A percentile compares a stretch with the other conserved stretches of the same genome.
phyloP scores from a whole-genome alignment of 129 eudicot genomes.

The Chrysanthemum makinoi region DNA sequence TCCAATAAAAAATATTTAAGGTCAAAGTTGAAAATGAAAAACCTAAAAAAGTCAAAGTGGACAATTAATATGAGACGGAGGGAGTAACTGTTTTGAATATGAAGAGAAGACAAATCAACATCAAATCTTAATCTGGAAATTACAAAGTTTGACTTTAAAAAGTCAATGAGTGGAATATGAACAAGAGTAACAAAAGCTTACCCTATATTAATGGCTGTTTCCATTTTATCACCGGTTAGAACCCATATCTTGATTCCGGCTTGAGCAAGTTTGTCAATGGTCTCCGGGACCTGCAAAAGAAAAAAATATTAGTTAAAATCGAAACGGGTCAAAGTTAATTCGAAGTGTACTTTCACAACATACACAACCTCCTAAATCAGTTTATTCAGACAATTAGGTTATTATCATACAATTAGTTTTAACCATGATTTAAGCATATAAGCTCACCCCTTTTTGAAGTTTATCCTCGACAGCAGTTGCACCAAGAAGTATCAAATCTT shows the following conservation, averaged over 20 bases:
- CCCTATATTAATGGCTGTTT: constrained; percentile 68
- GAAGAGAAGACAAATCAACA: background rate
- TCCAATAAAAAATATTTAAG: too few relatives aligned
- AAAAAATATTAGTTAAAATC: background rate
- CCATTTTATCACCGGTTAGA: constrained; percentile 62
- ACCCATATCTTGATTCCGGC: constrained; percentile 79
- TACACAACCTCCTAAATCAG: background rate
- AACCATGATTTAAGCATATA: background rate
- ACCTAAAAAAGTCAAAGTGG: too few relatives aligned
- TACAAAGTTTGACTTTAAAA: constrained; percentile 5
- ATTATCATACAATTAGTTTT: background rate
- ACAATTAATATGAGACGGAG: too few relatives aligned
- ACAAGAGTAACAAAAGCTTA: constrained; percentile 18
- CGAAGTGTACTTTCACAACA: background rate
- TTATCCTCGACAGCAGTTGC: constrained; percentile 77
- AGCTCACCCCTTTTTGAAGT: constrained; percentile 66
- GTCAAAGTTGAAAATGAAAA: too few relatives aligned
- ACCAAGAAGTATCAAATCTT: constrained; percentile 66
- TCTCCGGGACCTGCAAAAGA: constrained; percentile 49
- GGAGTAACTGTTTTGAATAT: background rate
- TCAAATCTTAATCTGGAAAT: background rate
- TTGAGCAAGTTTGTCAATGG: constrained; percentile 52
- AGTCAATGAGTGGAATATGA: constrained; percentile 12
- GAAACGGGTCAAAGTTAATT: background rate
- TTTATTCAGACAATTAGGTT: background rate